Base-by-base conservation (phyloP, 2,329 filamentous ascomycete genomes). In the Phoma herbarum region DNA sequence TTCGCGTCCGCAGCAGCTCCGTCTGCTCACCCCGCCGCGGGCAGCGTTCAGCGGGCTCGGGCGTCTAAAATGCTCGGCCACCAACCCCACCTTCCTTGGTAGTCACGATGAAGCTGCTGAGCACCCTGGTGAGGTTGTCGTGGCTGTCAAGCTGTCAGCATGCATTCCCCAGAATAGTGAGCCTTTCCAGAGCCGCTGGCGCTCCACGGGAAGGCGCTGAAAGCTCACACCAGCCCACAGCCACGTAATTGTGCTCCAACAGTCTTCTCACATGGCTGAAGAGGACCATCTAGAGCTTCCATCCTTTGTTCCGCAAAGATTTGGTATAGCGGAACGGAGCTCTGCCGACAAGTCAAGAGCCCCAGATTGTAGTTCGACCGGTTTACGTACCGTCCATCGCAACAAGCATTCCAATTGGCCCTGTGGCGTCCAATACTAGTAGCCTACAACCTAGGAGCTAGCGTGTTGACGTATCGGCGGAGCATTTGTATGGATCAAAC, bases 381-480 rank as follows among this genome's bases (percentile, higher is more conserved):
- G 57, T 61, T 68, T 69, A 69, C 66, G 65, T 69, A 68, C 52
- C 43, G 48, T 48, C 53, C 46, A 51, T 60, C 55, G 48, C 41
- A 53, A 58, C 56, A 37, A 52, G 50, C 12, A 51, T 51, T 57
- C 48, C 43, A 37, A 64, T 65, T 66, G 61, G 60, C 31, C 33
- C 25, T 16, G 50, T 50, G 41, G 50, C 39, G 50, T 41, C 33
- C 57, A 35, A 53, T 18, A 39, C 43, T 52, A 28, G 44, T 25
- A 54, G 35, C 42, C 48, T 46, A 42, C 49, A 35, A 49, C 35
- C 62, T 58, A 61, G 55, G 62, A 57, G 61, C 54, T 48, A 59
- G 51, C 59, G 63, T 53, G 55, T 64, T 57, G 55, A 60, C 43
- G 60, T 48, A 61, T 56, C 48, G 48, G 48, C 42, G 52, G 52